These are phyloP conservation scores for Funneliformis geosporum DNA, from an alignment of 192 early-diverging fungal species.

Conservation along the genomic window DNA sequence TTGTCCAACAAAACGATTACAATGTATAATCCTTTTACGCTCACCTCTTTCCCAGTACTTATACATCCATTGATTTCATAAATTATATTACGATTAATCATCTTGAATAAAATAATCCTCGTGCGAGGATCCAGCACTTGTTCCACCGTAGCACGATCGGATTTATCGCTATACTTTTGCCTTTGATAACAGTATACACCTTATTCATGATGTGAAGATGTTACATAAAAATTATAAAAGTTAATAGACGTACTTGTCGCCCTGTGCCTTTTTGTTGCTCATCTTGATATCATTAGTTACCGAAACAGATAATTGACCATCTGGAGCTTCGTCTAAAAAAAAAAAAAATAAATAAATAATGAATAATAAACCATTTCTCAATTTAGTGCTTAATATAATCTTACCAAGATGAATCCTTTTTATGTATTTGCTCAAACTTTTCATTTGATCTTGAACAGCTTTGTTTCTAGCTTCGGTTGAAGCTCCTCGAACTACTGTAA, in stretches of 20 bases:
- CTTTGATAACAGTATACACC: background rate
- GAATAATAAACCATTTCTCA: background rate
- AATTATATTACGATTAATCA: slow-evolving; percentile 87
- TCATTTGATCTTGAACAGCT: slow-evolving; percentile 9
- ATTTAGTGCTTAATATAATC: background rate
- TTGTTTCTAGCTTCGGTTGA: background rate
- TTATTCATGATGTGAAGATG: background rate
- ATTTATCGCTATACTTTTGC: slow-evolving; percentile 69
- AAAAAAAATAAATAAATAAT: background rate
- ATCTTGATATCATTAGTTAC: slow-evolving; percentile 57
- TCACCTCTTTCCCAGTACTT: slow-evolving; percentile 92
- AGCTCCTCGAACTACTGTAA: no score
- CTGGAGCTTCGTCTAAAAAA: background rate
- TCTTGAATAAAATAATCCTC: slow-evolving; percentile 94
- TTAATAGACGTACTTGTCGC: slow-evolving; percentile 50
- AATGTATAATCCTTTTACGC: background rate
- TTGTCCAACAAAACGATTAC: background rate
- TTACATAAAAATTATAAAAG: slow-evolving; percentile 31
- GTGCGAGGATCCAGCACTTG: slow-evolving; percentile 98
- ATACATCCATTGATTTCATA: slow-evolving; percentile 97
- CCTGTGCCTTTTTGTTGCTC: slow-evolving; percentile 62
- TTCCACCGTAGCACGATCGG: slow-evolving; percentile 94
- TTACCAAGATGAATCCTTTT: slow-evolving; percentile 24
- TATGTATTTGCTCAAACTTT: slow-evolving; percentile 14
- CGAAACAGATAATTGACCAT: slow-evolving; percentile 41